These are phyloP conservation scores for Arachis stenosperma DNA, from an alignment of 306 rosid genomes.

Conservation along the genomic window DNA sequence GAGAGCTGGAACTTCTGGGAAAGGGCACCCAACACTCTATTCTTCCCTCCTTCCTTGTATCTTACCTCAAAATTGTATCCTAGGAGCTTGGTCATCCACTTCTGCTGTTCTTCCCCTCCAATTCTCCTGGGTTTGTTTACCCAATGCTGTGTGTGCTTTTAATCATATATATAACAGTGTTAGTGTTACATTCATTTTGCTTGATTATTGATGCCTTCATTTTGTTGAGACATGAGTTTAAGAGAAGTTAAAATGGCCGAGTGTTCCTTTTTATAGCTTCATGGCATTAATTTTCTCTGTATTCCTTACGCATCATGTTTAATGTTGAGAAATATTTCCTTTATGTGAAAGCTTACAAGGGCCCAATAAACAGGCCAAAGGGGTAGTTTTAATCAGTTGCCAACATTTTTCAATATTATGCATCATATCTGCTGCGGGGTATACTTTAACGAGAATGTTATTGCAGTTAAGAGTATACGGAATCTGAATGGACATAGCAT, in stretches of 20 bases:
- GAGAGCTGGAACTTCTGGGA: too few species aligned
- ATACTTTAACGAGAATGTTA: constrained; percentile 36
- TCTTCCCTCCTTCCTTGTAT: too few species aligned
- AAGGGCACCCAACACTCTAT: too few species aligned
- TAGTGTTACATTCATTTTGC: background rate
- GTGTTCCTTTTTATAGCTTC: background rate
- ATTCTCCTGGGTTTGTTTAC: too few species aligned
- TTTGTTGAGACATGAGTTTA: background rate
- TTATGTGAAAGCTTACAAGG: too few species aligned
- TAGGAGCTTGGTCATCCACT: too few species aligned
- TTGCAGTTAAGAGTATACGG: constrained; percentile 87
- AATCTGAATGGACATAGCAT: constrained; percentile 98
- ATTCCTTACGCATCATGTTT: background rate
- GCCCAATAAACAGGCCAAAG: too few species aligned
- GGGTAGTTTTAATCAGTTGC: too few species aligned
- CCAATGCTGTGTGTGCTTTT: background rate
- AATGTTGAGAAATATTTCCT: too few species aligned
- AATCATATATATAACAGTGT: constrained; percentile 1
- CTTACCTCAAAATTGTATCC: too few species aligned
- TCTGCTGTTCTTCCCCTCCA: too few species aligned
- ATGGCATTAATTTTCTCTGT: constrained; percentile 10
- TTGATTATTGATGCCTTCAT: constrained; percentile 8
- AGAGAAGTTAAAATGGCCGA: background rate
- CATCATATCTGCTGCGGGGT: background rate
- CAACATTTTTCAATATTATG: background rate